Evolutionary conservation across 345 rosid genomes (phyloP).

Genomic region (Eutrema yunnanense): DNA sequence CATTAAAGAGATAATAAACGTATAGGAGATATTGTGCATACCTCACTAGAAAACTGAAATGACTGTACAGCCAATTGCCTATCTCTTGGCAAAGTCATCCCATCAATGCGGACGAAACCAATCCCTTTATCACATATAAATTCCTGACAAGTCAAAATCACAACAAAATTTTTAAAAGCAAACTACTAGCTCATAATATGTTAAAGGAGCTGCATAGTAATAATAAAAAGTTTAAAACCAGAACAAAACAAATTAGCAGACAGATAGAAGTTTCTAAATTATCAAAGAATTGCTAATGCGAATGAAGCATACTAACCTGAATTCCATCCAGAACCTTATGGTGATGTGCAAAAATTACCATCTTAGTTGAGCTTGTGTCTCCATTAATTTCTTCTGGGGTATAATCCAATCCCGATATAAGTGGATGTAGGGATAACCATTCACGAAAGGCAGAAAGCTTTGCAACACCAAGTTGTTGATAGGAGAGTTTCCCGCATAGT

Average conservation of each 20-base stretch:
- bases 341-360: conserved; percentile 94
- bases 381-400: conserved; percentile 40
- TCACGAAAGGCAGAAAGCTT: conserved; percentile 74
- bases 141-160: conserved; percentile 45
- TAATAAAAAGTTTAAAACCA: conserved; percentile 1
- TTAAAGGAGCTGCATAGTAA: conserved; percentile 8
- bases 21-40: conserved; percentile 21
- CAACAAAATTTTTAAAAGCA: background rate
- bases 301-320: conserved; percentile 50
- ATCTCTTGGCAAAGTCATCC: conserved; percentile 77
- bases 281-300: background rate
- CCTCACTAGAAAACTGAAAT: conserved; percentile 69
- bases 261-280: background rate
- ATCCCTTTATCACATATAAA: conserved; percentile 78
- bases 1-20: background rate
- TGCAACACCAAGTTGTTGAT: conserved; percentile 91
- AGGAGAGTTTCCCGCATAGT: conserved; percentile 44
- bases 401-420: conserved; percentile 44
- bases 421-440: conserved; percentile 86
- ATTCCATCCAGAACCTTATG: conserved; percentile 89
- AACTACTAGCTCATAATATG: conserved; percentile 1
- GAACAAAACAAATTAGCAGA: conserved; percentile 2
- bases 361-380: conserved; percentile 48
- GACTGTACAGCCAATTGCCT: conserved; percentile 79
- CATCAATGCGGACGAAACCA: conserved; percentile 89